phyloP scores from a whole-genome alignment of 352 stramenopile species.

The Phytophthora podocarpi region DNA sequence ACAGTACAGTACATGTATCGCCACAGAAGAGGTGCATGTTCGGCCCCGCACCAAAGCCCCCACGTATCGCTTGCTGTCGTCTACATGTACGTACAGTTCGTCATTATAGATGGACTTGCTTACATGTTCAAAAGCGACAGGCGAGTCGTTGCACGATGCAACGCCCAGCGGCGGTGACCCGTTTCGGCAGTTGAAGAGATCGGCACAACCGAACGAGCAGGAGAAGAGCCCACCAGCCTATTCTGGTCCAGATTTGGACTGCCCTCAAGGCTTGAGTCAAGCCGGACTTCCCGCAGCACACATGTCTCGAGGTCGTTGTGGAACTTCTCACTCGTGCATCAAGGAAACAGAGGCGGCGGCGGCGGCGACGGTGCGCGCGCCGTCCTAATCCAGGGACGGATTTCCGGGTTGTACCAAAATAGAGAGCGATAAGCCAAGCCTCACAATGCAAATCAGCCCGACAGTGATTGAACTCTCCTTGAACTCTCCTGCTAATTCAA shows the following conservation, averaged over 20 bases:
- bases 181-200: constrained; percentile 33
- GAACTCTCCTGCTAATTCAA: constrained; percentile 3
- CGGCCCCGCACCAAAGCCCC: too few species aligned
- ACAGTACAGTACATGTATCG: too few species aligned
- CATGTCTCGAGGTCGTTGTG: constrained; percentile 29
- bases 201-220: constrained; percentile 28
- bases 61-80: too few species aligned
- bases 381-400: too few species aligned
- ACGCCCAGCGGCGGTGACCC: background rate
- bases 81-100: too few species aligned
- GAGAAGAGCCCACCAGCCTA: constrained; percentile 26
- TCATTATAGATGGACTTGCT: too few species aligned
- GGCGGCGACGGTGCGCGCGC: background rate
- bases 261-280: constrained; percentile 17
- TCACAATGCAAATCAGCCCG: constrained; percentile 11
- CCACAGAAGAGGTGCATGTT: too few species aligned
- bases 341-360: constrained; percentile 4
- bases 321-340: constrained; percentile 2
- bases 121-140: too few species aligned
- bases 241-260: constrained; percentile 32
- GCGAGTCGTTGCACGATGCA: too few species aligned
- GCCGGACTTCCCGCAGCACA: constrained; percentile 22
- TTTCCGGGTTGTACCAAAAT: background rate
- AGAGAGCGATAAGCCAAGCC: too few species aligned
- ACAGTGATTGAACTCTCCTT: constrained; percentile 15